Base-by-base conservation (phyloP, 2,329 filamentous ascomycete species). In the Dendrostoma leiphaemia region DNA sequence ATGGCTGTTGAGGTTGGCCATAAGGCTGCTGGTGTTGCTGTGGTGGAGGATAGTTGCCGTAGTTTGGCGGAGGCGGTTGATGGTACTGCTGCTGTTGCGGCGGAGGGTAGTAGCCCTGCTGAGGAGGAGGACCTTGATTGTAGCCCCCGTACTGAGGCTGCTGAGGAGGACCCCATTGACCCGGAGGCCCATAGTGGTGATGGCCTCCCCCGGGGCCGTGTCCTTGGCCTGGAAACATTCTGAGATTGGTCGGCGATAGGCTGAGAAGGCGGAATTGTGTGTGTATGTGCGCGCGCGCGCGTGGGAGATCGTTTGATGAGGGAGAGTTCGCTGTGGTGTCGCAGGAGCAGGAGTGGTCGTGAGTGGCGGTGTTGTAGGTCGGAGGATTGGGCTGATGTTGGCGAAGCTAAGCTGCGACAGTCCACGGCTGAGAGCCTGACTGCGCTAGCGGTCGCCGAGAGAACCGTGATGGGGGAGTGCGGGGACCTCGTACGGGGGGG, bases 201-300 rank as follows among this genome's bases (percentile, higher is more conserved):
- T 49, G 51, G 24, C 52, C 47, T 26, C 57, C 54, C 38, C 58
- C 57, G 23, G 63, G 63, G 52, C 63, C 62, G 59, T 64, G 58
- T 32, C 61, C 61, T 54, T 62, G 62, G 43, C 64, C 64, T 35
- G 63, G 63, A 29, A 56, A 65, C 59, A 47, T 54, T 2, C 23
- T 40, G n/a, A 21, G 12, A 40, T 15, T 46, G 19, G 3, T 28
- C n/a, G n/a, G 34, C 7, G 34, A 38, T 60, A 43, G 47, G 53
- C 21, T 44, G 47, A 17, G 48, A 35, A 3, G 12, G n/a, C n/a
- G 26, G 13, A 13, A 17, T 41, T 47, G 28, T 17, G 6, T 1
- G 17, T 24, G 9, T 3, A 3, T 29, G 37, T 6, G 29, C 23
- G 28, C n/a, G 19, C 9, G 26, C 17, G 17, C 23, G n/a, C 15